A percentile compares a stretch with the other conserved stretches of the same genome.
These are phyloP conservation scores for Xylaria curta DNA, from an alignment of 495 filamentous ascomycete species.

Conservation along the genomic window DNA sequence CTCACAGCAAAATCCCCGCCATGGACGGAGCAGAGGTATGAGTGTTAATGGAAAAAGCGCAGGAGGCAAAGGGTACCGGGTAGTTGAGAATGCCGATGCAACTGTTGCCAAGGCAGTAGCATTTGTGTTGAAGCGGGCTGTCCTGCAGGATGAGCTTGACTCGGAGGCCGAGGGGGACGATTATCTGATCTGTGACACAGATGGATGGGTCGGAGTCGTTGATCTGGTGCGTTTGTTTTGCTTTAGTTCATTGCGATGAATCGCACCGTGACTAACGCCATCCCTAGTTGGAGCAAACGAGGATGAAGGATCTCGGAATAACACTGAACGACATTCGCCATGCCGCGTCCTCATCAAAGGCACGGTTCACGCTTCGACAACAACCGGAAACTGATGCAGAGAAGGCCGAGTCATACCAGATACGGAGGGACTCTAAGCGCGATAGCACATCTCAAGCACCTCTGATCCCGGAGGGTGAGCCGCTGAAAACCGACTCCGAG, in stretches of 20 bases:
- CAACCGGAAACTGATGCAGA: conserved; percentile 25
- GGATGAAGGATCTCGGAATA: conserved; percentile 40
- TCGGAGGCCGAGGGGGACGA: conserved; percentile 43
- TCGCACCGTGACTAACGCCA: neutral
- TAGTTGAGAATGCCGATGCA: conserved; percentile 50
- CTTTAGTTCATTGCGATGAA: neutral
- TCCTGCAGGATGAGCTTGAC: conserved; percentile 43
- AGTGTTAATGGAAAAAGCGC: conserved; percentile 48
- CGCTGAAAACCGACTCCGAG: conserved; percentile 33
- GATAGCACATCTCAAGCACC: conserved; percentile 25
- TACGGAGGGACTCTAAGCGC: conserved; percentile 36
- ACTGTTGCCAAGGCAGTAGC: conserved; percentile 50
- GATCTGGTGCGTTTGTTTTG: conserved; percentile 44
- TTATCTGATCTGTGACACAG: conserved; percentile 48
- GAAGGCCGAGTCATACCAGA: conserved; percentile 38
- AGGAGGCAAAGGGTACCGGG: conserved; percentile 47
- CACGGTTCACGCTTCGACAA: conserved; percentile 41
- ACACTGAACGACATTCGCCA: conserved; percentile 47
- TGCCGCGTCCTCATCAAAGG: conserved; percentile 41
- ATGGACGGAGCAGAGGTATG: conserved; percentile 52
- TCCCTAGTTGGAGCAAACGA: conserved; percentile 44
- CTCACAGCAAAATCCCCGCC: conserved; percentile 48
- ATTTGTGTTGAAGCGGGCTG: conserved; percentile 51
- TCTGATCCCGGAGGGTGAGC: conserved; percentile 36
- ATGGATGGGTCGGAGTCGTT: conserved; percentile 50